Evolutionary conservation across 2,329 filamentous ascomycete species (phyloP), one percentile per base, ranked within the genome.

Genomic region (Diaporthe helianthi): DNA sequence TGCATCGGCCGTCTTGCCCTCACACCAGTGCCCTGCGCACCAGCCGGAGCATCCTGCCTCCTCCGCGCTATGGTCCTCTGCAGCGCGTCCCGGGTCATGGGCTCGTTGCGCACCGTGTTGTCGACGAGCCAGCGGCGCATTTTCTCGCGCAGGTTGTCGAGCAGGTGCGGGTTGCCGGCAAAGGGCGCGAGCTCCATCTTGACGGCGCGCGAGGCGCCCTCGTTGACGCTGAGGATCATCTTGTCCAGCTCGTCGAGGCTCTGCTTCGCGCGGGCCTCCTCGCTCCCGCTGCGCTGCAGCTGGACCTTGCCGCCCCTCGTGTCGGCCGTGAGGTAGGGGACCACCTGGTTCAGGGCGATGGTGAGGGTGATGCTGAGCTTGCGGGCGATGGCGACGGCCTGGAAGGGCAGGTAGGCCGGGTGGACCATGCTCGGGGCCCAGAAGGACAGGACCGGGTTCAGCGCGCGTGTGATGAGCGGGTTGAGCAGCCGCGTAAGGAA

Each of bases 121-220:
- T 97, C 90, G 63, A 98, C 89, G 74, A 98, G 83, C 86, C 93
- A 97, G 75, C 96, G 93, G 80, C 90, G 92, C 80, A 98, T 87
- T 75, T 91, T 92, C 49, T 86, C 85, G 71, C 89, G 87, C 75
- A 97, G 80, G 70, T 88, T 89, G 53, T 83, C 83, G 55, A 91
- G 82, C n/a, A 84, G 84, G 71, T 87, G 85, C 44, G 86, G 81
- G 76, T 97, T 91, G n/a, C 90, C 90, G 63, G 85, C 88, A 79
- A 94, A 98, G 0, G 95, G 95, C 65, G 89, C 89, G 79, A 94
- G 86, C 75, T 97, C 93, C 78, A 97, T 84, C 55, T 91, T 89
- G 77, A 97, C 81, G 71, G 97, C 79, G 67, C 91, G 85, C 8
- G 83, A 82, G 0, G 91, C 85, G 76, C 98, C 94, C n/a, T 81